Base-by-base conservation (phyloP, 1,284 basidiomycete species). In the Melampsora allii-populina region DNA sequence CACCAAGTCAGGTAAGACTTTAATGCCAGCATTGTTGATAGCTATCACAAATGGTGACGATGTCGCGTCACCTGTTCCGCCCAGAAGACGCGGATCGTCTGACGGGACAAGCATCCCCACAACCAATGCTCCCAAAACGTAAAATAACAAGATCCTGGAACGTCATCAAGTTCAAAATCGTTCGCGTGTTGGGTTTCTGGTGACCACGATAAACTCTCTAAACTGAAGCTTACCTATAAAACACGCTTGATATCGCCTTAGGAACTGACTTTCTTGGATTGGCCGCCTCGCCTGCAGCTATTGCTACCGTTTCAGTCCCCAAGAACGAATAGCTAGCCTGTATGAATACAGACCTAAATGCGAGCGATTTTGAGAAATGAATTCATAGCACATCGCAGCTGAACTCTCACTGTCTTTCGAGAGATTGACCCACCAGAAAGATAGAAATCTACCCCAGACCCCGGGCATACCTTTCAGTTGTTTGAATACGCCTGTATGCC, bases 231-330 rank as follows among this genome's bases (percentile, higher is more conserved):
- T 79, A 66, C 66, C 73, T 58, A 45, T 61, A 91, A 83, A 92
- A 91, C 19, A 93, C 91, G 46, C 89, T 85, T 66, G 86, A 86
- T 76, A 92, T 89, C 7, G 91, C 92, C 79, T 87, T 89, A 60
- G 88, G 85, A 66, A 94, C 89, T 78, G 91, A 91, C 56, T 87
- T 86, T 66, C 89, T 86, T 0, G 91, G 91, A 80, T 86, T 91
- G 81, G 88, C 83, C 0, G 87, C 87, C 79, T 90, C 89, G 10
- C 71, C 69, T 21, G 65, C 67, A 39, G 68, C 59, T 48, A 67
- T 46, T 17, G 69, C 69, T 10, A 67, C 66, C 59, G n/a, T 75
- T 58, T 71, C 76, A 5, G 67, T 68, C 6, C 77, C 77, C 29
- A 74, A 27, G 56, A 67, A 67, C 50, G 68, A 65, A 61, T 65